phyloP scores from a whole-genome alignment of 2,329 filamentous ascomycete genomes.

The Colletotrichum lindemuthianum region DNA sequence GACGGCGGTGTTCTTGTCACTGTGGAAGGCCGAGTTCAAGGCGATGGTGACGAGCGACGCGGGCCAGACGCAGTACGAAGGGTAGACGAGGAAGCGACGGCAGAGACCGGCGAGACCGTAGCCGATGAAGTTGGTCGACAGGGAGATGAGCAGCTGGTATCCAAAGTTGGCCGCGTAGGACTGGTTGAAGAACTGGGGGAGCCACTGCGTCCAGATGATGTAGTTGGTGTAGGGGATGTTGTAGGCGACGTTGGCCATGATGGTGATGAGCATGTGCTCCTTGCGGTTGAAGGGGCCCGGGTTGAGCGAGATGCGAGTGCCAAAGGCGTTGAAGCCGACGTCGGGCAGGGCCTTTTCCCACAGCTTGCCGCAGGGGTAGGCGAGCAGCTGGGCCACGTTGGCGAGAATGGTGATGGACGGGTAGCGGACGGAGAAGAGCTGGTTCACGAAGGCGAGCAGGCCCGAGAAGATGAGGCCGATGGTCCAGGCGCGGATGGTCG shows the following conservation, averaged over 20 bases:
- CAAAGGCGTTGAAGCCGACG: slow-evolving; percentile 44
- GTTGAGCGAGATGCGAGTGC: slow-evolving; percentile 52
- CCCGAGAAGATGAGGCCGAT: slow-evolving; percentile 47
- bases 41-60: slow-evolving; percentile 55
- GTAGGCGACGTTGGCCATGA: slow-evolving; percentile 63
- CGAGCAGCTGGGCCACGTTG: slow-evolving; percentile 50
- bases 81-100: slow-evolving; percentile 57
- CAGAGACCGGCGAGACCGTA: slow-evolving; percentile 56
- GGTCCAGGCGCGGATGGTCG: slow-evolving; percentile 49
- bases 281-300: slow-evolving; percentile 62
- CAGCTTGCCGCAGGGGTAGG: slow-evolving; percentile 48
- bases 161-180: slow-evolving; percentile 51
- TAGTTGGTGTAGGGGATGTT: slow-evolving; percentile 54
- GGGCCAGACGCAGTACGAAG: slow-evolving; percentile 59
- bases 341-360: slow-evolving; percentile 49
- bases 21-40: slow-evolving; percentile 54
- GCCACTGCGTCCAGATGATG: slow-evolving; percentile 51
- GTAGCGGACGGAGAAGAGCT: slow-evolving; percentile 50
- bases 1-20: slow-evolving; percentile 42
- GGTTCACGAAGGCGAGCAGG: slow-evolving; percentile 47
- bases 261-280: slow-evolving; percentile 63
- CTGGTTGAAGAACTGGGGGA: slow-evolving; percentile 56
- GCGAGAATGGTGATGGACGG: slow-evolving; percentile 49
- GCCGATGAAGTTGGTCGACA: slow-evolving; percentile 60
- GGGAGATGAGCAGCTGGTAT: slow-evolving; percentile 56